Base-by-base conservation (phyloP, 1,139 yeast genomes). In the Zhuliangozyma parablackwelliae region DNA sequence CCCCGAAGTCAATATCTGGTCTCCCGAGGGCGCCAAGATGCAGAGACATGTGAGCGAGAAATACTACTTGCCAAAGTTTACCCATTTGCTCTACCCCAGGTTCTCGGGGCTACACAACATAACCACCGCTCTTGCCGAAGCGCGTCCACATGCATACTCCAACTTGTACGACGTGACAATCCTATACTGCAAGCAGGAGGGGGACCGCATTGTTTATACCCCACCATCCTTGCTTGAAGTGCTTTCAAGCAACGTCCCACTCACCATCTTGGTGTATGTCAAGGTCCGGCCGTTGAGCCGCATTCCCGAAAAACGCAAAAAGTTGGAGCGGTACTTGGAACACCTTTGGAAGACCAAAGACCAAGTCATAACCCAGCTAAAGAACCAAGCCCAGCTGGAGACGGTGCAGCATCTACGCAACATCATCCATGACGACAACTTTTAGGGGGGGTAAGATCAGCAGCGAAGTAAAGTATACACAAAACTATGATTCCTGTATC, bases 1-100 rank as follows among this genome's bases (percentile, higher is more conserved):
- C 42, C 92, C 94, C 0, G 94, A 84, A 54, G 90, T 82, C 2
- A 84, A 83, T 50, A 75, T 82, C 3, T 72, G 76, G 58, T 74
- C 80, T 0, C 57, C 65, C 5, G 69, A 68, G 27, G 68, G 72
- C 25, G 54, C 66, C 0, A 53, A 59, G 7, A 48, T 80, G 10
- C 87, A 82, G 44, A 61, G 65, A 31, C 65, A 69, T 31, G 69
- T 80, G 41, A 63, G 75, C 26, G 69, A 70, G 31, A 71, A 70
- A 44, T 78, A 67, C 49, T 77, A 65, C 39, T 60, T 79, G 31
- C 85, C 88, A 0, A 51, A 51, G 21, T 66, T 79, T 25, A 57
- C 69, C 10, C 63, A 81, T 44, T 57, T 81, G 4, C 57, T 84
- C n/a, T 82, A 83, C 48, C 92, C 92, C 2, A 58, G 92, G 42